phyloP scores from a whole-genome alignment of 352 stramenopile genomes.

The Phytopythium helicoides region DNA sequence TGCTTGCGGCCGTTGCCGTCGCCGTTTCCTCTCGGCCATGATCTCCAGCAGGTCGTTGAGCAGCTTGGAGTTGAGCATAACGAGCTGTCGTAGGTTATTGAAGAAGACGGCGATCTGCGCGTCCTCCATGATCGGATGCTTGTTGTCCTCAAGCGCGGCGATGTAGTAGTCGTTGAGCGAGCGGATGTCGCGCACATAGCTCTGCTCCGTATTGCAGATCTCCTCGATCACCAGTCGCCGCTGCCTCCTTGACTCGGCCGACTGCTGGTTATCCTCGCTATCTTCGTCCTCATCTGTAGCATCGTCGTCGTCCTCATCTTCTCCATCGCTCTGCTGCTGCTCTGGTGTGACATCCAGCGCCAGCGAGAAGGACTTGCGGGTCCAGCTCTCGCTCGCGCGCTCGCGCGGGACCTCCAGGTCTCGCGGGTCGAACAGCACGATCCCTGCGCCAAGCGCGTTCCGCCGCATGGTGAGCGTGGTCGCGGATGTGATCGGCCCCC shows the following conservation, averaged over 20 bases:
- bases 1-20: neutral
- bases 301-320: constrained; percentile 22
- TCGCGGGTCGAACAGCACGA: constrained; percentile 56
- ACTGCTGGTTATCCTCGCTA: constrained; percentile 21
- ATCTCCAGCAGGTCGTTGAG: constrained; percentile 71
- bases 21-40: constrained; percentile 18
- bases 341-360: constrained; percentile 18
- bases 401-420: constrained; percentile 19
- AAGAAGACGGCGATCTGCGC: constrained; percentile 87
- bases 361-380: constrained; percentile 13
- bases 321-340: constrained; percentile 15
- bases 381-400: constrained; percentile 12
- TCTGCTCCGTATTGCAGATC: constrained; percentile 78
- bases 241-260: constrained; percentile 18
- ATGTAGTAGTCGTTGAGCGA: constrained; percentile 82
- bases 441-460: constrained; percentile 9
- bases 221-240: constrained; percentile 68
- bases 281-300: constrained; percentile 20
- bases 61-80: constrained; percentile 86
- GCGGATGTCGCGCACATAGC: constrained; percentile 73
- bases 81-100: constrained; percentile 75
- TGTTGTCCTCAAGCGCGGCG: constrained; percentile 71
- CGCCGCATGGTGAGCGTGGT: constrained; percentile 20
- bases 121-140: constrained; percentile 79
- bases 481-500: neutral